Percentiles rank a stretch among this genome's conserved stretches.
phyloP scores from a whole-genome alignment of 1,284 basidiomycete genomes.

The Caloboletus inedulis region DNA sequence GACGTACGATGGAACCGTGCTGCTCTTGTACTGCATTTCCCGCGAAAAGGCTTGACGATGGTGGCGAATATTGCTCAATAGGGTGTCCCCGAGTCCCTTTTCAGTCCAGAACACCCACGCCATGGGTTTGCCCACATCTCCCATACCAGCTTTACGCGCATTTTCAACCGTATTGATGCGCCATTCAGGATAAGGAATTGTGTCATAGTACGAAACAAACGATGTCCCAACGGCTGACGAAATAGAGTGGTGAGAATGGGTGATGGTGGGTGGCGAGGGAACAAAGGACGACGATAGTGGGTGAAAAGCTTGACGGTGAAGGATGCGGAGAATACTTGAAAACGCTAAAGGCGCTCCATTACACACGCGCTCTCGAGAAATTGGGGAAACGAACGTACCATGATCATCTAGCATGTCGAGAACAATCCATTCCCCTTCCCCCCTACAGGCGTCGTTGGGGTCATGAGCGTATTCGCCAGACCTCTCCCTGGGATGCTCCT shows the following conservation, averaged over 20 bases:
- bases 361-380: neutral
- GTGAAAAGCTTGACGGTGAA: constrained; percentile 51
- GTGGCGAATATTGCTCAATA: constrained; percentile 24
- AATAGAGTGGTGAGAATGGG: constrained; percentile 15
- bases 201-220: constrained; percentile 28
- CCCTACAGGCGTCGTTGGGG: constrained; percentile 7
- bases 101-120: constrained; percentile 43
- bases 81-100: constrained; percentile 19
- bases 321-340: constrained; percentile 53
- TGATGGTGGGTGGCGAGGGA: constrained; percentile 30
- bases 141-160: constrained; percentile 54
- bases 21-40: constrained; percentile 18
- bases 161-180: constrained; percentile 44
- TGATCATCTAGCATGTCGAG: constrained; percentile 55
- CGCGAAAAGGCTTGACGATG: constrained; percentile 20
- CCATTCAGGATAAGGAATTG: constrained; percentile 63
- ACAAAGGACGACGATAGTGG: constrained; percentile 48
- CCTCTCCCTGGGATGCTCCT: neutral
- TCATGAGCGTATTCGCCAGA: neutral
- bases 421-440: constrained; percentile 50
- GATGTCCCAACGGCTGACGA: constrained; percentile 3
- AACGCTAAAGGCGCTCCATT: constrained; percentile 39
- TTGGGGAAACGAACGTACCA: constrained; percentile 34
- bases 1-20: neutral
- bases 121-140: constrained; percentile 51